Conservation (phyloP, 805 yeast species). For the Wickerhamiella spandovensis region DNA sequence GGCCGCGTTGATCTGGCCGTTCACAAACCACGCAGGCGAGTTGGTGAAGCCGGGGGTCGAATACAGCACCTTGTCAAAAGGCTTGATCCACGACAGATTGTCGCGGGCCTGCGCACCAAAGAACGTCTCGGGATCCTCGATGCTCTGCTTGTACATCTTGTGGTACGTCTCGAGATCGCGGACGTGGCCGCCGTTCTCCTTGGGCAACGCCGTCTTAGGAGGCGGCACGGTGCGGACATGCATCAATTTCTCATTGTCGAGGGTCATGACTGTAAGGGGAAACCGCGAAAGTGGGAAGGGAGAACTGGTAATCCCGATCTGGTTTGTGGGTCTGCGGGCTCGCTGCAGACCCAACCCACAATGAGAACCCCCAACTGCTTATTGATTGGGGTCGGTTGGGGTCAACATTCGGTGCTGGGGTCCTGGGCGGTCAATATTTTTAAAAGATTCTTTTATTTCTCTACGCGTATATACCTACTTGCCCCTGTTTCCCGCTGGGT, state of each 20-base stretch:
- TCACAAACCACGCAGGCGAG: conserved; percentile 74
- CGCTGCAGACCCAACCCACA: background rate
- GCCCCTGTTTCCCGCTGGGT: background rate
- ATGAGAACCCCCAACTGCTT: background rate
- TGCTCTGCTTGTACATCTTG: conserved; percentile 56
- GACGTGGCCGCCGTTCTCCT: conserved; percentile 20
- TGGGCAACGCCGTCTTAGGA: conserved; percentile 18
- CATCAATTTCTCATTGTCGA: conserved; percentile 20
- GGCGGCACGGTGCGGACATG: conserved; percentile 18
- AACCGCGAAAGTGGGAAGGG: background rate
- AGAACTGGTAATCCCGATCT: background rate
- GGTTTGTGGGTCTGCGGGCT: background rate
- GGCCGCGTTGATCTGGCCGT: conserved; percentile 85
- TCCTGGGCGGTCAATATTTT: no score
- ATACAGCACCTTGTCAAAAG: conserved; percentile 43
- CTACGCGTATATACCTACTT: no score
- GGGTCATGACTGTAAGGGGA: background rate
- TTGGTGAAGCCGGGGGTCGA: conserved; percentile 18
- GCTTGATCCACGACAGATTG: conserved; percentile 66
- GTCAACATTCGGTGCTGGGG: no score
- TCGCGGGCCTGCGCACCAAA: conserved; percentile 67
- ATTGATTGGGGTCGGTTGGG: background rate
- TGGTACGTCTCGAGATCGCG: conserved; percentile 54
- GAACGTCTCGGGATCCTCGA: conserved; percentile 65
- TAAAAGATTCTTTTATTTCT: no score